These are phyloP conservation scores for Acacia acuminata DNA, from an alignment of 306 rosid genomes.

Conservation along the genomic window DNA sequence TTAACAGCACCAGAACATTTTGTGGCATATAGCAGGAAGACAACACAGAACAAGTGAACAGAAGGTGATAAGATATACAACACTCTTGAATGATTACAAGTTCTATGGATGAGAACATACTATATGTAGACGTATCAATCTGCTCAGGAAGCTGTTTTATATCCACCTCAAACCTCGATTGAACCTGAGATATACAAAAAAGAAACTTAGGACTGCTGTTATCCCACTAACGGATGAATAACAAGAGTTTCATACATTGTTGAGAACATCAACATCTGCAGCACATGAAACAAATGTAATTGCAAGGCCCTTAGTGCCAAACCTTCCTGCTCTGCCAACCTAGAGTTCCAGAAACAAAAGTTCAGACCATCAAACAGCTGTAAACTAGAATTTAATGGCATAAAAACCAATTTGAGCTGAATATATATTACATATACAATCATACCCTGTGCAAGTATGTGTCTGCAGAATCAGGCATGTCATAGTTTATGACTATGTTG, in stretches of 20 bases:
- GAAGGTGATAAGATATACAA: background rate
- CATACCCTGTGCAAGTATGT: conserved; percentile 80
- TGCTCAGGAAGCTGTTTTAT: conserved; percentile 98
- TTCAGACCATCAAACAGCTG: background rate
- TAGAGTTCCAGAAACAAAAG: conserved; percentile 6
- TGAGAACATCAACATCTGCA: conserved; percentile 71
- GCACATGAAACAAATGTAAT: conserved; percentile 78
- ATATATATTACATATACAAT: background rate
- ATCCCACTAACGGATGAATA: background rate
- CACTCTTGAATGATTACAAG: background rate
- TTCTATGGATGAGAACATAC: conserved; percentile 50
- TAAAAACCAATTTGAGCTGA: background rate
- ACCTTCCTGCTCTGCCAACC: conserved; percentile 86
- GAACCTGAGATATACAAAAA: conserved; percentile 63
- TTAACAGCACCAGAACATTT: background rate
- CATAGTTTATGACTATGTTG: conserved; percentile 78
- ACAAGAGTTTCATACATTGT: conserved; percentile 49
- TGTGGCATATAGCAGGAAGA: background rate
- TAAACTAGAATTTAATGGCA: background rate
- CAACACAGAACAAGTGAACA: background rate
- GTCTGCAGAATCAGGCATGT: conserved; percentile 85
- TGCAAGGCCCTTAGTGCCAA: conserved; percentile 85
- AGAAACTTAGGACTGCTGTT: conserved; percentile 13
- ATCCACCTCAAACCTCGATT: conserved; percentile 97
- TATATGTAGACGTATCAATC: conserved; percentile 93